Conservation (phyloP, 495 filamentous ascomycete genomes). For the Penicillium tannophilum region DNA sequence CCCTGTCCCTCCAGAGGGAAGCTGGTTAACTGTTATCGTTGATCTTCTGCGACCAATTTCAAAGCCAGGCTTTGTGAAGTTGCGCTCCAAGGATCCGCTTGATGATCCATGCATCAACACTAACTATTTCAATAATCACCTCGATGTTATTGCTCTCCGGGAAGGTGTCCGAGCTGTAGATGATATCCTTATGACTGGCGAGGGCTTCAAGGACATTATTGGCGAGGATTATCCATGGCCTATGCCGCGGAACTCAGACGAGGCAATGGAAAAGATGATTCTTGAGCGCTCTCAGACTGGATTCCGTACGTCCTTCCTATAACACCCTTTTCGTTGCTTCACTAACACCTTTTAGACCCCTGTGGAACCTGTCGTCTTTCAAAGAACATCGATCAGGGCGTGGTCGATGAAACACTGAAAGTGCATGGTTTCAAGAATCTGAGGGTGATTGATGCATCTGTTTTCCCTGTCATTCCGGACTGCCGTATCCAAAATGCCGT, state of each 20-base stretch:
- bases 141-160: slow-evolving; percentile 53
- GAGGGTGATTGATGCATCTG: slow-evolving; percentile 42
- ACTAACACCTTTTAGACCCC: slow-evolving; percentile 30
- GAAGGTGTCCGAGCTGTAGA: slow-evolving; percentile 53
- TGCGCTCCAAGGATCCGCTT: slow-evolving; percentile 32
- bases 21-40: slow-evolving; percentile 54
- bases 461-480: slow-evolving; percentile 27
- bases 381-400: slow-evolving; percentile 45
- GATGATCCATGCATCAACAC: slow-evolving; percentile 48
- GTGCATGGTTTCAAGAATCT: slow-evolving; percentile 52
- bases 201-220: slow-evolving; percentile 55
- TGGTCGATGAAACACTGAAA: slow-evolving; percentile 49
- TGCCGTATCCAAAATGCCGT: slow-evolving; percentile 38
- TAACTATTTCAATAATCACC: slow-evolving; percentile 45
- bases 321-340: neutral
- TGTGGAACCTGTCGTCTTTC: slow-evolving; percentile 51
- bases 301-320: slow-evolving; percentile 31
- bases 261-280: slow-evolving; percentile 54
- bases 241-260: slow-evolving; percentile 53
- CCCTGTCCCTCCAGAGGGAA: slow-evolving; percentile 44
- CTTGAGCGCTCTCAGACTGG: slow-evolving; percentile 55
- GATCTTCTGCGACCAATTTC: slow-evolving; percentile 54
- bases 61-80: slow-evolving; percentile 52
- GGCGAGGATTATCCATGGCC: slow-evolving; percentile 55
- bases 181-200: slow-evolving; percentile 52